Evolutionary conservation across 345 rosid species (phyloP), one percentile per base, ranked within the genome.

Genomic region (Dipteronia dyeriana): DNA sequence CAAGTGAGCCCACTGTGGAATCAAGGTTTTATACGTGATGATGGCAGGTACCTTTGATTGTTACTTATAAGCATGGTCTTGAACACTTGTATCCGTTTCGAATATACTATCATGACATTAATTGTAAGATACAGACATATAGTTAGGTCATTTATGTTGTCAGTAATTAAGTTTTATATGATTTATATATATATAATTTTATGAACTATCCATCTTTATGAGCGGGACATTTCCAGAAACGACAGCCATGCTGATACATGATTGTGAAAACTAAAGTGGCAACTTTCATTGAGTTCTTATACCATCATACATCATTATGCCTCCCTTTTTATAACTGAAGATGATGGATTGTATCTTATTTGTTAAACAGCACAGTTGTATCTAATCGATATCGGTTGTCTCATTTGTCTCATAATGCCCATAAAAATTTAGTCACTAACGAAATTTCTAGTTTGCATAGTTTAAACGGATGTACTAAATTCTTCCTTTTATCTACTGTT

Each of bases 1-100:
- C 99, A 95, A 89, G 98, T 87, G 64, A 93, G 85, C 72, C 99
- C 99, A 78, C 74, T 91, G 74, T 95, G 99, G 98, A 87, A 95
- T 85, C 98, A 95, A 90, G 99, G 99, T 76, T 91, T 83, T 81
- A 93, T 95, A 80, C 75, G 83, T 63, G 97, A 93, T 81, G 91
- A 89, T 84, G 95, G 93, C 81, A 87, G 93, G 95, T 89, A 78
- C 20, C n/a, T 78, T 74, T 51, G 16, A 13, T 26, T 70, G 14
- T 47, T 77, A 63, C 14, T 41, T 41, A 41, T 54, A 60, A 47
- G 45, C 77, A n/a, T 38, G 51, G 41, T 49, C 51, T 56, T 19
- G 62, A 60, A 60, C 71, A 71, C 51, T 66, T 66, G 71, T 54
- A 16, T 39, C 60, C 34, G 66, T 67, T 47, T 67, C 20, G 38